Conservation (phyloP, 164 flowering plant species). For the Macadamia tetraphylla region DNA sequence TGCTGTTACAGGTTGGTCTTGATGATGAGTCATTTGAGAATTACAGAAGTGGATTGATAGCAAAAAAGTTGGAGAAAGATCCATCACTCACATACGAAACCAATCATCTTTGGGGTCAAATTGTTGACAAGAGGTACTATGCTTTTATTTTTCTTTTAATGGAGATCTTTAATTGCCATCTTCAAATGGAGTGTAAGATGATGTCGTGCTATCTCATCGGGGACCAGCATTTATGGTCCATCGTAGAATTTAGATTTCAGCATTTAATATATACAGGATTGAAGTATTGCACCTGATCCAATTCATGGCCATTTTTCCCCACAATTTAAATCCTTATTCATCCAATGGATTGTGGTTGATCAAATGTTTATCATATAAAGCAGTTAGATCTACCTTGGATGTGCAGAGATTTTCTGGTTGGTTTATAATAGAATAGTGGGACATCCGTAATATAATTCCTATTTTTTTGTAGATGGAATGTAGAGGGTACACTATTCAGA, state of each 20-base stretch:
- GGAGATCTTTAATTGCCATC: background rate
- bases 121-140: slow-evolving; percentile 67
- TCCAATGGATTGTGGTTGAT: background rate
- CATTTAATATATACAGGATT: background rate
- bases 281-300: background rate
- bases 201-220: background rate
- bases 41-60: slow-evolving; percentile 63
- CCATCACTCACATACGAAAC: slow-evolving; percentile 77
- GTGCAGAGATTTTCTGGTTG: background rate
- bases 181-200: background rate
- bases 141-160: background rate
- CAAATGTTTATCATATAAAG: background rate
- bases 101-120: slow-evolving; percentile 70
- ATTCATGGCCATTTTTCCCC: background rate
- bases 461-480: too few species aligned
- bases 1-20: slow-evolving; percentile 57
- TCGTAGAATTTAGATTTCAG: background rate
- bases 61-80: slow-evolving; percentile 82
- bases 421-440: background rate
- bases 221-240: background rate
- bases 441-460: background rate
- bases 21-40: slow-evolving; percentile 75
- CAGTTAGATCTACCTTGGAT: too few species aligned
- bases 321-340: background rate
- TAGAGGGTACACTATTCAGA: too few species aligned